Conservation (phyloP, 768 basidiomycete genomes). For the Russula sp. region DNA sequence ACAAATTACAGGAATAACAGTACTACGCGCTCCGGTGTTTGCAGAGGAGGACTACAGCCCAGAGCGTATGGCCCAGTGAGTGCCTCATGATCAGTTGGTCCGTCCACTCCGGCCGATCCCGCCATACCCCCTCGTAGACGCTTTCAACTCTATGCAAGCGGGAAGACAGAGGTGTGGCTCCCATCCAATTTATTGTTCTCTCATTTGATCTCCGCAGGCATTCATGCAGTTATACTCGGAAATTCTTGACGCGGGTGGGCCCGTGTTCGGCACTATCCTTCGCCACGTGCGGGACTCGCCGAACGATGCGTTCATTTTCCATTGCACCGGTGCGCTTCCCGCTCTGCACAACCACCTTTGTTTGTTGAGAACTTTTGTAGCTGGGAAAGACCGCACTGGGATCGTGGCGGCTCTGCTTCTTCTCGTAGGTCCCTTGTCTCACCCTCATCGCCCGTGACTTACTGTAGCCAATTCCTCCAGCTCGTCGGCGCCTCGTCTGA, state of each 20-base stretch:
- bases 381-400: conserved; percentile 81
- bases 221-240: conserved; percentile 78
- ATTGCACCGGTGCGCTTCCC: conserved; percentile 54
- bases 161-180: conserved; percentile 61
- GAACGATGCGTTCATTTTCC: conserved; percentile 57
- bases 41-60: conserved; percentile 74
- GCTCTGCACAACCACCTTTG: not conserved
- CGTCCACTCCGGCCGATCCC: not conserved
- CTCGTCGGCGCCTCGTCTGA: conserved; percentile 66
- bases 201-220: conserved; percentile 37
- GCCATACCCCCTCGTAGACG: conserved; percentile 34
- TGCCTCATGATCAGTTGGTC: conserved; percentile 31
- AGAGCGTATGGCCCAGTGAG: conserved; percentile 77
- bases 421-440: conserved; percentile 38
- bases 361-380: conserved; percentile 28
- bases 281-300: conserved; percentile 68
- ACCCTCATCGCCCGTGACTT: not conserved
- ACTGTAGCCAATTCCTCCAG: conserved; percentile 31
- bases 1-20: conserved; percentile 51
- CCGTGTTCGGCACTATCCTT: conserved; percentile 61
- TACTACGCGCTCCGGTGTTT: conserved; percentile 57
- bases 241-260: conserved; percentile 67
- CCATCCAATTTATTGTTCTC: not conserved
- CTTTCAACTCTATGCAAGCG: conserved; percentile 70
- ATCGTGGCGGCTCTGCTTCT: conserved; percentile 65